These are phyloP conservation scores for Pholiota conissans DNA, from an alignment of 768 basidiomycete species.

Conservation along the genomic window DNA sequence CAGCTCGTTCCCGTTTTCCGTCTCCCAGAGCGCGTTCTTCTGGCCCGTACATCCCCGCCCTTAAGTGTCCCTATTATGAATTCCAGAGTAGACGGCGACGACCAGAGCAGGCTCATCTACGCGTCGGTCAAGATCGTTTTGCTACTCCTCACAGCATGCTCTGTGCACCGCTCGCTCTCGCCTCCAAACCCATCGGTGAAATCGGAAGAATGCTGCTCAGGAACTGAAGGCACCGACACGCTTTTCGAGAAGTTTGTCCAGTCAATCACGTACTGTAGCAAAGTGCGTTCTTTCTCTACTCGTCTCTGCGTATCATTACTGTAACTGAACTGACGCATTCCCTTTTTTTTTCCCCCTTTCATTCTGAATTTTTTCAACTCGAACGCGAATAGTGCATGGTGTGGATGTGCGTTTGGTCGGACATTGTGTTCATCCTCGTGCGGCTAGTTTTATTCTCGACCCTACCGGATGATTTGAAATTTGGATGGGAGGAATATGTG, in stretches of 20 bases:
- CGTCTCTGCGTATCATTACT: not conserved
- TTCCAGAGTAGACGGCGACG: not conserved
- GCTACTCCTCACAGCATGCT: conserved; percentile 29
- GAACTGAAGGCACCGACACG: conserved; percentile 26
- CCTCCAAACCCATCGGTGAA: conserved; percentile 40
- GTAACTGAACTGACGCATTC: no score
- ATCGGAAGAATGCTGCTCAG: conserved; percentile 30
- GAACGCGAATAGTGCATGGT: conserved; percentile 31
- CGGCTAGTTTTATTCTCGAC: conserved; percentile 6
- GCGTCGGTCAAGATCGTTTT: conserved; percentile 19
- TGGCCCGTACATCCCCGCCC: no score
- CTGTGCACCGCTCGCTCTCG: conserved; percentile 37
- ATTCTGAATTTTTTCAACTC: no score
- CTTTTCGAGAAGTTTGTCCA: conserved; percentile 37
- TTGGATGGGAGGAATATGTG: not conserved
- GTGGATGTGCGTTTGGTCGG: conserved; percentile 27
- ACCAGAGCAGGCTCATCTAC: conserved; percentile 12
- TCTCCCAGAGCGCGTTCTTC: not conserved
- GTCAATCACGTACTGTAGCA: conserved; percentile 36
- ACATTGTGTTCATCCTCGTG: conserved; percentile 8
- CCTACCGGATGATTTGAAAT: not conserved
- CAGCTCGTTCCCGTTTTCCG: no score
- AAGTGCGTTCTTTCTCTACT: conserved; percentile 22
- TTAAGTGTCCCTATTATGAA: not conserved
- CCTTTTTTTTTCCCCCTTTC: not conserved